A percentile compares a stretch with the other conserved stretches of the same genome.
Conservation (phyloP, 495 filamentous ascomycete species). For the Hypoxylon perforatum region DNA sequence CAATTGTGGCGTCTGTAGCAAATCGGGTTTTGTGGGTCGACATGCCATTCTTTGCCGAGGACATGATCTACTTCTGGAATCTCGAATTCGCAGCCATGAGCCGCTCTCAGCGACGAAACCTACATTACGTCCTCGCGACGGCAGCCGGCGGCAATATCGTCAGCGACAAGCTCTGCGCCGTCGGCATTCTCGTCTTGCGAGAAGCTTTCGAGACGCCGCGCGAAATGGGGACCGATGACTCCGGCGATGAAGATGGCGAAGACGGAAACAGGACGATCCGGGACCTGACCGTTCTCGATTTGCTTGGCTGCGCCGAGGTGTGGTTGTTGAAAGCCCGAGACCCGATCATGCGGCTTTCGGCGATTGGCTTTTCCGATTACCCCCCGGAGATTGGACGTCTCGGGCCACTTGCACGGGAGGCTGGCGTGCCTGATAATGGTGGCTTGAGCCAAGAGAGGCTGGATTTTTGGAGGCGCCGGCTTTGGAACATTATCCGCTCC, state of each 20-base stretch:
- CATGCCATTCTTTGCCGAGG: slow-evolving; percentile 17
- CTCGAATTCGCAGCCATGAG: slow-evolving; percentile 11
- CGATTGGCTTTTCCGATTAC: slow-evolving; percentile 15
- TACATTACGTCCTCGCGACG: slow-evolving; percentile 15
- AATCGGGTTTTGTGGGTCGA: slow-evolving; percentile 9
- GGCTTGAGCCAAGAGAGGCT: slow-evolving; percentile 8
- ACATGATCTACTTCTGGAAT: slow-evolving; percentile 13
- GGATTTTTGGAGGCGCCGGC: slow-evolving; percentile 1
- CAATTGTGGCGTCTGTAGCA: slow-evolving; percentile 4
- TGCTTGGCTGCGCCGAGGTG: slow-evolving; percentile 12
- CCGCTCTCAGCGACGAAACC: slow-evolving; percentile 6
- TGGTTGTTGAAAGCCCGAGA: slow-evolving; percentile 16
- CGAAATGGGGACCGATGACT: too few species aligned
- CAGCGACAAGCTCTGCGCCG: slow-evolving; percentile 13
- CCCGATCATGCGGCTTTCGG: slow-evolving; percentile 12
- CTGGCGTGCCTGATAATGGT: slow-evolving; percentile 9
- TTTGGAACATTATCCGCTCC: slow-evolving; percentile 3
- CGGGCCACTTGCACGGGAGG: slow-evolving; percentile 6
- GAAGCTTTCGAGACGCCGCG: slow-evolving; percentile 14
- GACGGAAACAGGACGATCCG: too few species aligned
- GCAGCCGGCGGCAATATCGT: slow-evolving; percentile 5
- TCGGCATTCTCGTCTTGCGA: slow-evolving; percentile 10
- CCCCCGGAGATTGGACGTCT: slow-evolving; percentile 7
- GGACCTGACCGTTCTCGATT: too few species aligned
- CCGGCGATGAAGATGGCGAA: too few species aligned